phyloP scores from a whole-genome alignment of 768 basidiomycete species.

The Austroboletus festivus region DNA sequence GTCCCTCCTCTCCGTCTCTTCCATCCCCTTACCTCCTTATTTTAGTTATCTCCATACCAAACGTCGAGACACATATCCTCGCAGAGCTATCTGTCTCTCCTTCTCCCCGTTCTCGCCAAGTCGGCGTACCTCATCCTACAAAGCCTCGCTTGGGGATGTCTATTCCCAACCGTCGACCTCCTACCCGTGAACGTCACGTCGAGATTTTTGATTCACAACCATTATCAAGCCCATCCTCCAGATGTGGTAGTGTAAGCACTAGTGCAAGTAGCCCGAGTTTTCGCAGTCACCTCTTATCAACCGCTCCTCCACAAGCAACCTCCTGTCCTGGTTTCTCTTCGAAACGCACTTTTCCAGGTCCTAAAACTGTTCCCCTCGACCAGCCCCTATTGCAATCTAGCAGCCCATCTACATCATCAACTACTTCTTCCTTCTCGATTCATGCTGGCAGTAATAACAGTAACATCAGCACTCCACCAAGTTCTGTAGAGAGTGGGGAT shows the following conservation, averaged over 20 bases:
- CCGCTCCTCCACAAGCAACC: conserved; percentile 4
- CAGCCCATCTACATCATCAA: conserved; percentile 31
- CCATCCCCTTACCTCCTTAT: conserved; percentile 10
- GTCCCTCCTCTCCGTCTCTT: conserved; percentile 36
- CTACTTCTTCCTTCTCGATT: conserved; percentile 49
- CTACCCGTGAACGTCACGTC: conserved; percentile 56
- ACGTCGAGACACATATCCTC: conserved; percentile 70
- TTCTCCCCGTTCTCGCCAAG: conserved; percentile 72
- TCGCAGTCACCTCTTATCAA: conserved; percentile 16
- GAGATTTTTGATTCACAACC: conserved; percentile 85
- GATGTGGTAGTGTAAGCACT: conserved; percentile 28
- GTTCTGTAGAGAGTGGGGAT: conserved; percentile 39
- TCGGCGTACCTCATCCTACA: conserved; percentile 72
- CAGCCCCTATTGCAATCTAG: conserved; percentile 30
- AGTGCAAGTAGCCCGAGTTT: conserved; percentile 24
- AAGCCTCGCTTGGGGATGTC: conserved; percentile 59
- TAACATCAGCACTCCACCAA: conserved; percentile 54
- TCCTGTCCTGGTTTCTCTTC: conserved; percentile 27
- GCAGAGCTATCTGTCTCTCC: conserved; percentile 65
- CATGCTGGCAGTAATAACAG: conserved; percentile 23
- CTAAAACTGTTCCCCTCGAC: conserved; percentile 1
- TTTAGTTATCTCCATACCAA: conserved; percentile 79
- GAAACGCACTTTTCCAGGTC: conserved; percentile 5
- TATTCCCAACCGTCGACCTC: conserved; percentile 52
- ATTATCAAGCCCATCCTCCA: conserved; percentile 51